These are phyloP conservation scores for Eragrostis tef DNA, from an alignment of 202 grass and related monocot genomes.

Conservation along the genomic window DNA sequence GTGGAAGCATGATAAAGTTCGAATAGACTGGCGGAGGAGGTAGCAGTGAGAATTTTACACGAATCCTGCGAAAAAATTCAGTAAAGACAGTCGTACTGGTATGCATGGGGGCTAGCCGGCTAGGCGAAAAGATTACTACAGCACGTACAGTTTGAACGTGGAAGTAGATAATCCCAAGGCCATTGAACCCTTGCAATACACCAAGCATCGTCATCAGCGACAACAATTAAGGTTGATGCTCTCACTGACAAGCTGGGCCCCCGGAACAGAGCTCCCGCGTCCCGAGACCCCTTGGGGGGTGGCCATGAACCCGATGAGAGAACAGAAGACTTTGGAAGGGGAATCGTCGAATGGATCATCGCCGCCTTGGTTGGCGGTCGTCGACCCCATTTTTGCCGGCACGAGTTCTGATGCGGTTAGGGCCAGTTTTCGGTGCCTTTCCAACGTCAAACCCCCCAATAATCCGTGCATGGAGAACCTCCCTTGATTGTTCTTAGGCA, in stretches of 20 bases:
- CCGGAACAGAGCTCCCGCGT: background rate
- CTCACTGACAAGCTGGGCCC: background rate
- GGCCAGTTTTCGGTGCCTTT: background rate
- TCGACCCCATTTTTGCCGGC: slow-evolving; percentile 56
- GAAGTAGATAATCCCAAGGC: slow-evolving; percentile 42
- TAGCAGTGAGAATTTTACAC: background rate
- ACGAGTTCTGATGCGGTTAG: slow-evolving; percentile 21
- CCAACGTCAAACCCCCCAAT: slow-evolving; percentile 45
- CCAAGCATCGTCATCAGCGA: slow-evolving; percentile 6
- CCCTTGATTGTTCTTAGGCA: background rate
- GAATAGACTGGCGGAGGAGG: background rate
- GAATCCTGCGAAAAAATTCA: background rate
- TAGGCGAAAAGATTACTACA: background rate
- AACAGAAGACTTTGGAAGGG: slow-evolving; percentile 53
- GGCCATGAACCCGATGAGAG: slow-evolving; percentile 42
- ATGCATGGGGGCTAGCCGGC: background rate
- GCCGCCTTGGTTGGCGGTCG: slow-evolving; percentile 26
- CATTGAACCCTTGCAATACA: background rate
- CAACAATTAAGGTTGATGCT: slow-evolving; percentile 18
- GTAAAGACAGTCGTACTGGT: background rate
- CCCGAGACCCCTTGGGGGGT: slow-evolving; percentile 49
- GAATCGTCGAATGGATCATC: background rate
- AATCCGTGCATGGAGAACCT: slow-evolving; percentile 17
- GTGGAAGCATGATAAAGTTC: background rate
- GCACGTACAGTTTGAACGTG: background rate